These are phyloP conservation scores for Logfia minima DNA, from an alignment of 129 eudicot species.

Conservation along the genomic window DNA sequence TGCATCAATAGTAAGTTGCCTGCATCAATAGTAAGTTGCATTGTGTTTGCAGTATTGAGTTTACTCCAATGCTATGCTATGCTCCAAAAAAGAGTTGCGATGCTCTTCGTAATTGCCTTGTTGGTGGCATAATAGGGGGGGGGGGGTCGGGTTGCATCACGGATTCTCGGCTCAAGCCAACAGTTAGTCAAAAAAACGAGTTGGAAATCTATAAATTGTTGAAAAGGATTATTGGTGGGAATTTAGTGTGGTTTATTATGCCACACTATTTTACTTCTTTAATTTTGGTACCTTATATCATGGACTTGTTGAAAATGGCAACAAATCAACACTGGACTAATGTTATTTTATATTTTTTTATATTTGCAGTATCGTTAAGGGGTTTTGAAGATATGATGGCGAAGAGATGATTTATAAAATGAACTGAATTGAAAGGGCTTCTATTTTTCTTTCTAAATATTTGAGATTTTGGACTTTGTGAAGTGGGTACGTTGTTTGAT, in stretches of 20 bases:
- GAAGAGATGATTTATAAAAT: conserved; percentile 1
- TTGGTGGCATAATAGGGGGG: background rate
- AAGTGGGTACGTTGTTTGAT: background rate
- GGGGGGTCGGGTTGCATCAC: background rate
- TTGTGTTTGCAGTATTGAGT: background rate
- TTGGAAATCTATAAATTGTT: background rate
- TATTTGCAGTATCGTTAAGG: conserved; percentile 63
- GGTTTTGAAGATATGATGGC: conserved; percentile 10
- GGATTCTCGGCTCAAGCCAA: background rate
- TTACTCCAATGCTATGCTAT: background rate
- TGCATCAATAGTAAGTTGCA: background rate
- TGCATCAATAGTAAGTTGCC: background rate
- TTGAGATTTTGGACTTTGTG: background rate
- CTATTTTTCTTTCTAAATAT: background rate
- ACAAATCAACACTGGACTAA: background rate
- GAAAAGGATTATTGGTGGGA: background rate
- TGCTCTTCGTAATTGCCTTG: background rate
- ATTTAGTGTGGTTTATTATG: background rate
- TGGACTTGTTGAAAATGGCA: background rate
- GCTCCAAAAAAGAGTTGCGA: background rate
- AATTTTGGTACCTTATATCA: background rate
- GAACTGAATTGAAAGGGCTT: background rate
- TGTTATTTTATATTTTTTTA: background rate
- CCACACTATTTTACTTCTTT: background rate
- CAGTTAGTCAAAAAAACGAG: background rate